Percentiles rank a stretch among this genome's conserved stretches.
phyloP scores from a whole-genome alignment of 2,329 filamentous ascomycete genomes.

The Didymella pomorum region DNA sequence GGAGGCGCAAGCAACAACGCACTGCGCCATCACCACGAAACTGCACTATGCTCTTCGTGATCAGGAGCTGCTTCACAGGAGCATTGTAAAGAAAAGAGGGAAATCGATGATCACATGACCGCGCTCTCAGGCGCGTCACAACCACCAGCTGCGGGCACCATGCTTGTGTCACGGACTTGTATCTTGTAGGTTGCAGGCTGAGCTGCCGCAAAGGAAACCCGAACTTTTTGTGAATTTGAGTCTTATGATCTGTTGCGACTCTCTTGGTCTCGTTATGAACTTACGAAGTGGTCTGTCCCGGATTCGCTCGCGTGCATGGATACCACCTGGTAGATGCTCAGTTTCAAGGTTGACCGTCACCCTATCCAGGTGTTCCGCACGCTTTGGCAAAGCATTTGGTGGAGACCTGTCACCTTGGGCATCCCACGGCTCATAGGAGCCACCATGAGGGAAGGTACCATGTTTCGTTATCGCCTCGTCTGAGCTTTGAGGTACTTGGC shows the following conservation, averaged over 20 bases:
- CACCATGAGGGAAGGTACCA: background rate
- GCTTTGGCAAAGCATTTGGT: background rate
- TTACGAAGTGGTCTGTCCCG: background rate
- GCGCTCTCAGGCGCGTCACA: background rate
- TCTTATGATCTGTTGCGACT: background rate
- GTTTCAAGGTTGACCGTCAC: background rate
- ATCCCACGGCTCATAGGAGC: background rate
- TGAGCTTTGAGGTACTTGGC: background rate
- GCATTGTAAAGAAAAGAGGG: too few species aligned
- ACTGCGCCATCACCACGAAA: background rate
- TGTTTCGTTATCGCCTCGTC: background rate
- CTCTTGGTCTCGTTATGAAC: background rate
- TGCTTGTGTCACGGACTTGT: background rate
- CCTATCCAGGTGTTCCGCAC: background rate
- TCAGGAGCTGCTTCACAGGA: too few species aligned
- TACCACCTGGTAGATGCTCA: background rate
- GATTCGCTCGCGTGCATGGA: background rate
- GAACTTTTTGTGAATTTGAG: background rate
- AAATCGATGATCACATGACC: background rate
- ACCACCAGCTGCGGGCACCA: constrained; percentile 1
- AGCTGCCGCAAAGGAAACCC: background rate
- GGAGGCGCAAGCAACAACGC: background rate
- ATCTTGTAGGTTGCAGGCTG: background rate
- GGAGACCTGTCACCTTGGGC: too few species aligned
- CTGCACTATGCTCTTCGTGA: background rate